Evolutionary conservation across 371 early-diverging fungal species (phyloP).

Genomic region (Mucor piriformis): DNA sequence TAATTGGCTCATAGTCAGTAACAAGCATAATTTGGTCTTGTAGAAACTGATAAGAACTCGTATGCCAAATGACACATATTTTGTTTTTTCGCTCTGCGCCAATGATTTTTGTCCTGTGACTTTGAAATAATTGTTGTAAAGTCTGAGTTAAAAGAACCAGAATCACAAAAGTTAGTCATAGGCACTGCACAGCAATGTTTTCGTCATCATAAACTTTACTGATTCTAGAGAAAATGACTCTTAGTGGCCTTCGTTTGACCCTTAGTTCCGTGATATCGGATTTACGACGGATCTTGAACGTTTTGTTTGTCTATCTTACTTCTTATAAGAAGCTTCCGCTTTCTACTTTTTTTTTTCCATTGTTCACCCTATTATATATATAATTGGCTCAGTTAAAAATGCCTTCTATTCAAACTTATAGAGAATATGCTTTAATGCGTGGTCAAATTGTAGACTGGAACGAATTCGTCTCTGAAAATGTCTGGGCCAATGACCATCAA

Average conservation of each 20-base stretch:
- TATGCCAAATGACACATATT: slow-evolving; percentile 1
- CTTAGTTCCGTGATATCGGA: slow-evolving; percentile 1
- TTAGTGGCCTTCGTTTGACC: too few relatives aligned
- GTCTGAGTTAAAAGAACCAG: too few relatives aligned
- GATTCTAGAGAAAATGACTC: too few relatives aligned
- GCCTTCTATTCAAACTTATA: not conserved
- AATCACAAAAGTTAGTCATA: too few relatives aligned
- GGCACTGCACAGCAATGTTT: too few relatives aligned
- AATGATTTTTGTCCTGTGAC: not conserved
- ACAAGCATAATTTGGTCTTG: too few relatives aligned
- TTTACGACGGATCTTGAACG: not conserved
- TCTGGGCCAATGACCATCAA: slow-evolving; percentile 1
- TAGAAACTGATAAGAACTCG: too few relatives aligned
- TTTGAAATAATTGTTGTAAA: too few relatives aligned
- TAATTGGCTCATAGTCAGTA: too few relatives aligned
- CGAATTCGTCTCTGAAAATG: slow-evolving; percentile 4
- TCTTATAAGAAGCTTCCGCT: not conserved
- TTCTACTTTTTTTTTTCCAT: not conserved
- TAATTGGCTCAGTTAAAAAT: not conserved
- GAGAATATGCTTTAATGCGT: slow-evolving; percentile 19
- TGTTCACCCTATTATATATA: not conserved
- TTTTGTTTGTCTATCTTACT: not conserved
- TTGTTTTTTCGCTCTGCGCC: not conserved
- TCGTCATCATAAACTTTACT: too few relatives aligned
- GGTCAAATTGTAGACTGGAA: slow-evolving; percentile 18